Base-by-base conservation (phyloP, 2,329 filamentous ascomycete species). In the Diaporthe batatas region DNA sequence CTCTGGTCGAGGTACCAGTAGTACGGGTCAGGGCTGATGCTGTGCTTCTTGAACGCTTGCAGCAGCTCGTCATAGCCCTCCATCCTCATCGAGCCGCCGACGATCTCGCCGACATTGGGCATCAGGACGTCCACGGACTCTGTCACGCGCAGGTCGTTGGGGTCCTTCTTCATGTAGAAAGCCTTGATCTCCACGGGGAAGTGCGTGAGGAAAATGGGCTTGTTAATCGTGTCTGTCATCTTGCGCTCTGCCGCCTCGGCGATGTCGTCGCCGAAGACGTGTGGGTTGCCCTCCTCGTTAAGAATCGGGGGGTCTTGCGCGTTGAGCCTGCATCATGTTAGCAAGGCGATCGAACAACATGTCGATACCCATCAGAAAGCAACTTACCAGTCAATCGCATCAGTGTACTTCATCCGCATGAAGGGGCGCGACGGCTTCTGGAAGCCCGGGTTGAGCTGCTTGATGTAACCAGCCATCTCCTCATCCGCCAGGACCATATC, bases 1-100 rank as follows among this genome's bases (percentile, higher is more conserved):
- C 95, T 89, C 89, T 98, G 95, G 85, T 98, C 96, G 42, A 95
- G 97, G 86, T 98, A 99, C 96, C 96, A 99, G 88, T 97, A 98
- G 86, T 98, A 98, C 58, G 92, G 91, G 78, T 89, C 90, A 25
- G 95, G 91, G 78, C 94, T 91, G 82, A 98, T 97, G 53, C 92
- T 92, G 84, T 98, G 93, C 75, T 92, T 91, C 83, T 94, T 91
- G 82, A 97, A 99, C 0, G 94, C 96, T 32, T 88, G 91, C 87
- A 98, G 91, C 77, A 98, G 86, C 87, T 98, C 95, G 18, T 97
- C 93, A 81, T 94, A 94, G 81, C 94, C 91, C 80, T 95, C 91
- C 90, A 98, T 97, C 83, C 96, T 95, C 96, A 99, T 98, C 77
- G 91, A 95, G 6, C 96, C 96, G 75, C 96, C 96, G 2, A 98